Evolutionary conservation across 2,329 filamentous ascomycete species (phyloP), one percentile per base, ranked within the genome.

Genomic region (Coniochaeta ligniaria): DNA sequence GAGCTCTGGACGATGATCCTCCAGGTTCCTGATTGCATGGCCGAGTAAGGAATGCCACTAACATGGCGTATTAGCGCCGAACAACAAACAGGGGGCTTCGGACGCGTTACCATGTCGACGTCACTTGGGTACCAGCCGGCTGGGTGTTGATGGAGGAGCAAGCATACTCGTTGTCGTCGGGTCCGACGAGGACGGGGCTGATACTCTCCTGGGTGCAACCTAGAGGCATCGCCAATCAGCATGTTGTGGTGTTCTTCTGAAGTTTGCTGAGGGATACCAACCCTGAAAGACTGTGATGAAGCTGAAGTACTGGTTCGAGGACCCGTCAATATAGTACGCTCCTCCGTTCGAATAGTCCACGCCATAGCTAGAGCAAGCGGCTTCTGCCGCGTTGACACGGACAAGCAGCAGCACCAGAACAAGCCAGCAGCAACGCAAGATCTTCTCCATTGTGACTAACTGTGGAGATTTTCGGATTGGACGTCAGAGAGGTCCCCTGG

Each of bases 291-390:
- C 68, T 4, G 72, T 72, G 47, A 71, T 69, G 61, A 75, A 76
- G 58, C 64, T 74, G 59, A 76, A 76, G 60, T 74, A 72, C 12
- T 73, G 68, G 59, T 73, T 73, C 2, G 73, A 75, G 11, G 72
- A 63, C 1, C 68, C 63, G 60, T 75, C 74, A 41, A 76, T 75
- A 62, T 74, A 70, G 61, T 76, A 76, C 8, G 70, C 67, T 2
- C 74, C 74, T 3, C 73, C 73, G 60, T 74, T 75, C 52, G 71
- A 66, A 59, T 72, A 76, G 58, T 76, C 73, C 28, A 75, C 70
- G 5, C 74, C 74, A 56, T 73, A 75, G 60, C 70, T 74, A 6
- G 65, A 65, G 59, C 74, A 76, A 38, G 65, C 64, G n/a, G 68
- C 69, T 38, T 62, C 57, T 14, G 62, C 68, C 7, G 61, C 59